Evolutionary conservation across 169 alveolate species (phyloP), one percentile per base, ranked within the genome.

Genomic region (Besnoitia besnoiti): DNA sequence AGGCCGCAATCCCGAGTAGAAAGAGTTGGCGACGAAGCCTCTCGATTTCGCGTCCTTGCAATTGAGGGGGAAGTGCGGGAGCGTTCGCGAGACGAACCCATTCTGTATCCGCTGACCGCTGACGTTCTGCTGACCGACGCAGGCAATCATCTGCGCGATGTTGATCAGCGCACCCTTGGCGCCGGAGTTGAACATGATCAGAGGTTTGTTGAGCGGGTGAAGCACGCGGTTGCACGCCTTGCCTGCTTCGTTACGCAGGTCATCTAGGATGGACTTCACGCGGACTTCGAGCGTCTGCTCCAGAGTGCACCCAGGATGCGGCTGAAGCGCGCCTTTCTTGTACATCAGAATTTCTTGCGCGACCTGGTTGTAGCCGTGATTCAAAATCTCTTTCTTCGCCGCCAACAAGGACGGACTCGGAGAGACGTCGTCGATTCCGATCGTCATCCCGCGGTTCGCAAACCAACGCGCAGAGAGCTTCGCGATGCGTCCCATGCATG

Each of bases 61-160:
- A 42, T 97, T 96, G 89, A 95, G 93, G 80, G 97, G 97, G 95
- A 99, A 99, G 95, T 98, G 99, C 46, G 99, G 99, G 61, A 99
- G 95, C 30, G 99, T 98, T 84, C 99, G 96, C 85, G 97, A 97
- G 40, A 98, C 97, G 93, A 99, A 99, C 8, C 99, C 99, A 93
- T 99, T 98, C 76, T 99, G 99, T 27, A 98, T 98, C 91, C 99
- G 97, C 50, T 97, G 98, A 2, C 99, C 99, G 27, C 89, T 91
- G 40, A 99, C 99, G 91, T 98, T 98, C 95, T 99, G 99, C 95
- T 99, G 99, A 0, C 99, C 99, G n/a, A 99, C 99, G 92, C 99
- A 98, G 3, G 99, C 99, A 92, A 99, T 99, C 99, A 99, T 99
- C 95, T 99, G 99, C 49, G 99, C 99, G 77, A 99, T 95, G 95